Evolutionary conservation across 768 basidiomycete species (phyloP), one percentile per base, ranked within the genome.

Genomic region (Chalciporus sphaerocephalus): DNA sequence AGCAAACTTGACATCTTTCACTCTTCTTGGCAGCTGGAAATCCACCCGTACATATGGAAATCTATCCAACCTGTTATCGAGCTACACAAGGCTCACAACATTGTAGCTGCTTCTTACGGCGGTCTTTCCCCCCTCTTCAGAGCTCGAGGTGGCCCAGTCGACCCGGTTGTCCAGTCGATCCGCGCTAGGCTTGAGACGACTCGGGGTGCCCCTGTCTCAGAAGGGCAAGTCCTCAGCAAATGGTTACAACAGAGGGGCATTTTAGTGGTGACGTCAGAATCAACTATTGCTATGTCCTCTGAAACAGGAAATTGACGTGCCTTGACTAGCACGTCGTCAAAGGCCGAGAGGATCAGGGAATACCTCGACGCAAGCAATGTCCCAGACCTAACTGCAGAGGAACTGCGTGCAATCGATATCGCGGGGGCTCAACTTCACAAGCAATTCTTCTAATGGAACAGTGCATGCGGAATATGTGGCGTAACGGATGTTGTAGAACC

Each of bases 31-130:
- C 22, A 77, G 74, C 59, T 80, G 20, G 78, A 82, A 57, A 69
- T 72, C 23, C 79, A 82, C 53, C 78, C 78, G 11, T 75, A 79
- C 57, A 64, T 75, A 25, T 72, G 70, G 52, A 68, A 73, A 50
- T 68, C 69, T 12, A 60, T 74, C 43, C 56, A 64, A 32, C 57
- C 68, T 3, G 55, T 59, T 15, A 47, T 72, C 20, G 67, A 62
- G 18, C 32, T 64, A 16, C 61, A 67, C 37, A 58, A 68, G 43
- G 27, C 67, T 50, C 46, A 72, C 35, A 57, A 59, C 30, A 75
- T 75, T 44, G 55, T 67, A 23, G 66, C 66, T 2, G 62, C 63
- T 10, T 70, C 74, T 0, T 76, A 64, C 36, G 68, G 63, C 6
- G 74, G 69, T 5, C 53, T 74, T n/a, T 60, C 68, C 0, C 69